Evolutionary conservation across 2,329 filamentous ascomycete species (phyloP).

Genomic region (Aspergillus fructus): DNA sequence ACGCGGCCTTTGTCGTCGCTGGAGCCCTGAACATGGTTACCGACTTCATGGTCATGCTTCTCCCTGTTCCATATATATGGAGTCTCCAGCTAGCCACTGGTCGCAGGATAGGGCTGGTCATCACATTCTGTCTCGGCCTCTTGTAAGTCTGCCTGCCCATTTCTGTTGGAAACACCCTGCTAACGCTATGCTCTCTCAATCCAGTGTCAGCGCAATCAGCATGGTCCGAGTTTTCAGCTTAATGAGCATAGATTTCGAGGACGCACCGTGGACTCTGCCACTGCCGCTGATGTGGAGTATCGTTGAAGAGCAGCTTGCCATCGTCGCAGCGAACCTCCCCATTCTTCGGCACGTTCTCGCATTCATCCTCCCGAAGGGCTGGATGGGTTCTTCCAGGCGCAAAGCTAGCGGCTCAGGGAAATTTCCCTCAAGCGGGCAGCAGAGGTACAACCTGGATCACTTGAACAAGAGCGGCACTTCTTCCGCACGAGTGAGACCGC

Average conservation of each 20-base stretch:
- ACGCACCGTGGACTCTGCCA: constrained; percentile 18
- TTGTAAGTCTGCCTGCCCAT: constrained; percentile 14
- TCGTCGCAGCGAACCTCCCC: constrained; percentile 17
- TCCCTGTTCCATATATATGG: constrained; percentile 24
- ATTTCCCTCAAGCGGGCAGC: neutral
- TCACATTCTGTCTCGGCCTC: constrained; percentile 22
- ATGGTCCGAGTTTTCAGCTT: constrained; percentile 18
- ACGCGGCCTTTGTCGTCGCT: constrained; percentile 15
- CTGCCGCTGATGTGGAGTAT: constrained; percentile 19
- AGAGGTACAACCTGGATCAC: neutral
- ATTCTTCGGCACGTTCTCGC: neutral
- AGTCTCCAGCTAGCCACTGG: constrained; percentile 18
- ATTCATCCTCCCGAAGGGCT: neutral
- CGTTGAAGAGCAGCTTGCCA: constrained; percentile 19
- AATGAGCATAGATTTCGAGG: constrained; percentile 16
- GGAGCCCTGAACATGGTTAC: constrained; percentile 23
- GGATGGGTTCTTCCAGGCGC: neutral
- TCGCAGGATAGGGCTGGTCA: constrained; percentile 19
- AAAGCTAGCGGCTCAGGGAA: neutral
- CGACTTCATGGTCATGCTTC: constrained; percentile 22
- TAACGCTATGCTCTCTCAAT: neutral
- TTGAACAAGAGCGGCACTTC: neutral
- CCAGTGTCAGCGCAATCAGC: constrained; percentile 20
- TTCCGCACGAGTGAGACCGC: neutral
- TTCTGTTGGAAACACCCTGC: neutral